Evolutionary conservation across 1,139 yeast genomes (phyloP), one percentile per base, ranked within the genome.

Genomic region (Eremothecium cymbalariae): DNA sequence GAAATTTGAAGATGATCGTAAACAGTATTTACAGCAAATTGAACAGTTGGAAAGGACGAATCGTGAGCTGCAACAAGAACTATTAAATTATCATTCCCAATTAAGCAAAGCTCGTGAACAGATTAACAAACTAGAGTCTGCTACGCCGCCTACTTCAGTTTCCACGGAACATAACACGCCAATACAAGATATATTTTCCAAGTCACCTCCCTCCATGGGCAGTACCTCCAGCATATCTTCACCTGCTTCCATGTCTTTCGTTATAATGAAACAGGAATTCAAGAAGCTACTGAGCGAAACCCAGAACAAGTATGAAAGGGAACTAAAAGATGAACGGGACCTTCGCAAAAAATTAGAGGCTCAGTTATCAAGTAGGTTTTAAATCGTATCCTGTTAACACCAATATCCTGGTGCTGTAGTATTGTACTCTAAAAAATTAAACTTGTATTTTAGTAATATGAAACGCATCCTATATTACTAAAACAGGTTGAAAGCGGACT

Each of bases 181-280:
- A 8, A 16, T 32, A 33, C 13, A 34, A 32, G n/a, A 11, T 36
- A 15, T 40, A 43, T 29, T 33, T 25, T 39, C 45, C 7, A 26
- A 41, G 9, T 40, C 49, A 3, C 48, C 48, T 4, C 36, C 26
- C 6, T 39, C 43, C 2, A 32, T 33, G 8, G 33, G 38, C 31
- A 21, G 40, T 19, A 13, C 35, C 24, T 23, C 32, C 23, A 24
- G 42, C 22, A 21, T 21, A 8, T 22, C 37, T 12, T 24, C 33
- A 13, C 19, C 39, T 17, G 39, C 26, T n/a, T 42, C 52, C 5
- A 45, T 45, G 17, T 51, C 57, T 2, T 40, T 55, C 15, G 36
- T 47, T 9, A 47, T 53, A 16, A 53, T 54, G 54, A 47, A 53
- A 35, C 45, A 45, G 27, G 60, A 55, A 37, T 55, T 55, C 34